Conservation (phyloP, 2,329 filamentous ascomycete species). For the Chrysoporthe puriensis region DNA sequence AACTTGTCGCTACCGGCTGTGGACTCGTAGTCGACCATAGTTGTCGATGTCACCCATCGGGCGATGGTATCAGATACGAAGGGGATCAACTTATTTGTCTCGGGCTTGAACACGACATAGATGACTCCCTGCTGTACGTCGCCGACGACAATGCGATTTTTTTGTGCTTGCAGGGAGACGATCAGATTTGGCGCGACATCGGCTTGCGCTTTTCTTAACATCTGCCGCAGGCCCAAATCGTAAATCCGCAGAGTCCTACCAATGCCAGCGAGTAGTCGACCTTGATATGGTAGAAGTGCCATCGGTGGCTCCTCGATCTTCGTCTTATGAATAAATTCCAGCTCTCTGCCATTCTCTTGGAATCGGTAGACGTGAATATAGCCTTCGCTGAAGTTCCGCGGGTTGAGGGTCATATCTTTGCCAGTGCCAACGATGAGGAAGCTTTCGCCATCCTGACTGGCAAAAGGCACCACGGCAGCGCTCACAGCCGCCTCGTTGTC, state of each 20-base stretch:
- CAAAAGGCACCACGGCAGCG: conserved; percentile 80
- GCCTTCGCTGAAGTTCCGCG: conserved; percentile 74
- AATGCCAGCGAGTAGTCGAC: conserved; percentile 82
- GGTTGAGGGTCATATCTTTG: conserved; percentile 82
- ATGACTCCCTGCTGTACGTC: conserved; percentile 92
- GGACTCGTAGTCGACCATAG: conserved; percentile 98
- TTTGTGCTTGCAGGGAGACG: conserved; percentile 85
- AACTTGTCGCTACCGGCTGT: conserved; percentile 96
- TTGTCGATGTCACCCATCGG: conserved; percentile 86
- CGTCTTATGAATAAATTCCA: conserved; percentile 97
- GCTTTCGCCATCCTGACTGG: conserved; percentile 83
- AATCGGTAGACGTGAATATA: conserved; percentile 94
- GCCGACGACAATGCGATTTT: conserved; percentile 86
- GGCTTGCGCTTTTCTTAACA: conserved; percentile 89
- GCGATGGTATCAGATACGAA: conserved; percentile 90
- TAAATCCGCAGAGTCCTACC: conserved; percentile 84
- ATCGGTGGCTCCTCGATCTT: conserved; percentile 87
- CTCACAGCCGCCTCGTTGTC: conserved; percentile 93
- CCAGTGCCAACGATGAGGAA: conserved; percentile 95
- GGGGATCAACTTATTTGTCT: conserved; percentile 88
- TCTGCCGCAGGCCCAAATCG: conserved; percentile 88
- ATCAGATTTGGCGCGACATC: conserved; percentile 82
- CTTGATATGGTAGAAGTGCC: conserved; percentile 92
- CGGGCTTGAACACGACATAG: conserved; percentile 90
- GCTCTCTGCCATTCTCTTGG: conserved; percentile 79